phyloP scores from a whole-genome alignment of 805 yeast genomes.

The Peterozyma xylosa region DNA sequence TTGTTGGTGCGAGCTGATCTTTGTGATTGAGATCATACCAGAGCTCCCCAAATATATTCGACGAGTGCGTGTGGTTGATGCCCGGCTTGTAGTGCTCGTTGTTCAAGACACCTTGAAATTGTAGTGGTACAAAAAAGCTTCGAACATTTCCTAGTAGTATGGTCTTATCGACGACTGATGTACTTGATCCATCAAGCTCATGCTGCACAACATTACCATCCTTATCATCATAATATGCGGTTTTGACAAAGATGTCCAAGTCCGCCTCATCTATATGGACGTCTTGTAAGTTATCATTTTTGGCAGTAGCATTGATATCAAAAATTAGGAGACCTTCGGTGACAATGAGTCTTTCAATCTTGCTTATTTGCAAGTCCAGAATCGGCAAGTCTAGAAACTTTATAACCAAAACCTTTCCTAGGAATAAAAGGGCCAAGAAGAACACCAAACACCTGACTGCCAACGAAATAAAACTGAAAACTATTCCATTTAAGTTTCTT shows the following conservation, averaged over 20 bases:
- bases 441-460: conserved; percentile 7
- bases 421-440: conserved; percentile 2
- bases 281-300: conserved; percentile 23
- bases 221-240: conserved; percentile 11
- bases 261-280: conserved; percentile 22
- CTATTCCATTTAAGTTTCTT: not conserved
- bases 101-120: conserved; percentile 19
- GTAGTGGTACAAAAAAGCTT: conserved; percentile 22
- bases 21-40: conserved; percentile 17
- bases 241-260: conserved; percentile 23
- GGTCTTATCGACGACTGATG: conserved; percentile 15
- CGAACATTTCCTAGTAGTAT: conserved; percentile 23
- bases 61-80: not conserved
- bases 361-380: conserved; percentile 14
- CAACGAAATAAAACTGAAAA: not conserved
- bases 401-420: conserved; percentile 14
- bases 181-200: not conserved
- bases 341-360: conserved; percentile 20
- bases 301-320: conserved; percentile 19
- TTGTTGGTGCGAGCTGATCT: conserved; percentile 4
- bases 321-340: conserved; percentile 22
- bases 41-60: conserved; percentile 1
- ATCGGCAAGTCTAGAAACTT: conserved; percentile 20
- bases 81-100: conserved; percentile 2
- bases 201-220: conserved; percentile 1